Conservation (phyloP, 2,329 filamentous ascomycete species). For the Curvularia verruculosa region DNA sequence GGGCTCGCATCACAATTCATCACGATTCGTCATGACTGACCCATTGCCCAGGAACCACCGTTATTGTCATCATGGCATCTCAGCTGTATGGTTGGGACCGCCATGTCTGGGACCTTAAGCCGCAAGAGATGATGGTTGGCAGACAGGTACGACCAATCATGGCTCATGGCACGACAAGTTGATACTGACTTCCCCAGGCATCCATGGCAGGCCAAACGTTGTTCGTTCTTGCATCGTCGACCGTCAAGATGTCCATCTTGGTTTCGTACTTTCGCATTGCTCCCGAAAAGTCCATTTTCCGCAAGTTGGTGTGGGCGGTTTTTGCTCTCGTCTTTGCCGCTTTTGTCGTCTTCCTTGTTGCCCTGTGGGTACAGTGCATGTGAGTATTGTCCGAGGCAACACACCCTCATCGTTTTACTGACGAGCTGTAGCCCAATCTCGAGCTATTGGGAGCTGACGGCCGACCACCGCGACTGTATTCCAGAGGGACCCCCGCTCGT, state of each 20-base stretch:
- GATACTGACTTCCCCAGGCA: conserved; percentile 37
- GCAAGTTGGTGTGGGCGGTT: conserved; percentile 46
- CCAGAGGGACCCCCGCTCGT: conserved; percentile 55
- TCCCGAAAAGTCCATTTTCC: conserved; percentile 48
- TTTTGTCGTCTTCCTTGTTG: conserved; percentile 45
- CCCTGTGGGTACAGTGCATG: conserved; percentile 50
- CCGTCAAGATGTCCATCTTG: conserved; percentile 48
- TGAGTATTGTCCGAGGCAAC: conserved; percentile 22
- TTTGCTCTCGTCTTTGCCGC: conserved; percentile 45
- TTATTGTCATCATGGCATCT: conserved; percentile 32
- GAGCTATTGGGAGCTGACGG: conserved; percentile 53
- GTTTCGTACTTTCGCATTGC: conserved; percentile 50
- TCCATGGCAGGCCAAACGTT: conserved; percentile 48
- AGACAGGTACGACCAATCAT: conserved; percentile 40
- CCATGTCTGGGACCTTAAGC: conserved; percentile 46
- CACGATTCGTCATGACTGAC: conserved; percentile 1
- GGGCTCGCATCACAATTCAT: background rate
- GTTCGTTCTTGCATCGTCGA: conserved; percentile 48
- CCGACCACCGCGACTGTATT: conserved; percentile 49
- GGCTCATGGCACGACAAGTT: conserved; percentile 23
- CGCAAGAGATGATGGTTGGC: conserved; percentile 38
- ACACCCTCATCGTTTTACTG: conserved; percentile 17
- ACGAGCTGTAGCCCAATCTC: conserved; percentile 50
- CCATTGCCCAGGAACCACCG: conserved; percentile 4
- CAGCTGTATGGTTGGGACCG: conserved; percentile 49